Percentiles rank a stretch among this genome's conserved stretches.
phyloP scores from a whole-genome alignment of 2,329 filamentous ascomycete species.

The Sporothrix mexicana region DNA sequence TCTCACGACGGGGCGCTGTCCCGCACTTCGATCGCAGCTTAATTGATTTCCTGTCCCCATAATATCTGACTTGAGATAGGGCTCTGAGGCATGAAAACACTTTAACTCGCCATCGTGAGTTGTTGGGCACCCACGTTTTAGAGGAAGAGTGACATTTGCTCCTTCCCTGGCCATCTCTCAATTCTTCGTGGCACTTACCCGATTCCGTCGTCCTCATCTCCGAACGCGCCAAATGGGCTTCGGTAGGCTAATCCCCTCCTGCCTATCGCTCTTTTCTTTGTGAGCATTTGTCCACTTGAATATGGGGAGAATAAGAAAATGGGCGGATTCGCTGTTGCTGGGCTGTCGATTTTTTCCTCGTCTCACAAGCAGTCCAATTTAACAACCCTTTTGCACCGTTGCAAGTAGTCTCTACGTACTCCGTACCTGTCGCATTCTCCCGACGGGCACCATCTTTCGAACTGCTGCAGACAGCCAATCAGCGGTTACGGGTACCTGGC shows the following conservation, averaged over 20 bases:
- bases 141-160: not conserved
- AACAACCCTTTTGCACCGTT: slow-evolving; percentile 17
- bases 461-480: slow-evolving; percentile 29
- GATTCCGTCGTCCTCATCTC: slow-evolving; percentile 20
- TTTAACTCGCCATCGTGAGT: slow-evolving; percentile 8
- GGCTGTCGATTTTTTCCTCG: not conserved
- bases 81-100: not conserved
- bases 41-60: slow-evolving; percentile 4
- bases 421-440: slow-evolving; percentile 12
- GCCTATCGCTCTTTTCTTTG: not conserved
- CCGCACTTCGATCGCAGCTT: not conserved
- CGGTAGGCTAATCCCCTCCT: slow-evolving; percentile 7
- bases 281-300: not conserved
- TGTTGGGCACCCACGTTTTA: not conserved
- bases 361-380: slow-evolving; percentile 3
- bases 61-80: not conserved
- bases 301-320: not conserved
- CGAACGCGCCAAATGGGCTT: slow-evolving; percentile 4
- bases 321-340: not conserved
- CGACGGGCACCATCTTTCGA: slow-evolving; percentile 15
- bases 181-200: not conserved
- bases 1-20: not conserved
- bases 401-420: slow-evolving; percentile 5
- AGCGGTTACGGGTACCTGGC: slow-evolving; percentile 27
- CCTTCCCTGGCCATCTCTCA: not conserved